Evolutionary conservation across 805 yeast genomes (phyloP).

Genomic region (Ogataea methylovora): DNA sequence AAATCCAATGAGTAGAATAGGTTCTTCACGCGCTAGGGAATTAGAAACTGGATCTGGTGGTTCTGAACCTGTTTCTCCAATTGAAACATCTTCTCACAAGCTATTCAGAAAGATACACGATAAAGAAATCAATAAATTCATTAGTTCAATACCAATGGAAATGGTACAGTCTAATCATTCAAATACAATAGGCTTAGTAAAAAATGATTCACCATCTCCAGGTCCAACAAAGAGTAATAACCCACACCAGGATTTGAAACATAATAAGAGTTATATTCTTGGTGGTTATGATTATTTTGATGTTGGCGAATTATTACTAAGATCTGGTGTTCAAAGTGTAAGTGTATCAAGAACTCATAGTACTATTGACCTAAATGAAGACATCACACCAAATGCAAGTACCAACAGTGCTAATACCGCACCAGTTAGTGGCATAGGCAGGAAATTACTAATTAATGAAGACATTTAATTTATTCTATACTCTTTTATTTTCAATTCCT

Average conservation of each 20-base stretch:
- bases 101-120: constrained; percentile 1
- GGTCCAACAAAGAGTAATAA: neutral
- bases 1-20: constrained; percentile 2
- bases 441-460: constrained; percentile 15
- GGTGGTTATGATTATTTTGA: constrained; percentile 60
- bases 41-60: constrained; percentile 11
- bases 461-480: constrained; percentile 9
- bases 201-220: constrained; percentile 4
- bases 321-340: constrained; percentile 29
- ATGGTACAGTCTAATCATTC: constrained; percentile 22
- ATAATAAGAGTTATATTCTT: constrained; percentile 24
- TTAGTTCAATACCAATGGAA: constrained; percentile 25
- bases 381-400: neutral
- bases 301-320: constrained; percentile 43
- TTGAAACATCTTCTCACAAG: too few species aligned
- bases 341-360: constrained; percentile 20
- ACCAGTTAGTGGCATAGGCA: constrained; percentile 14
- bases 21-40: constrained; percentile 14
- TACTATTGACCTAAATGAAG: constrained; percentile 8
- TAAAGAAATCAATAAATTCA: constrained; percentile 17
- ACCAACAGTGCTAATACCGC: neutral
- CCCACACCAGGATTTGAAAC: neutral
- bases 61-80: neutral
- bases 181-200: constrained; percentile 3
- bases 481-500: neutral